Conservation (phyloP, 805 yeast species). For the Hyphopichia homilentoma region DNA sequence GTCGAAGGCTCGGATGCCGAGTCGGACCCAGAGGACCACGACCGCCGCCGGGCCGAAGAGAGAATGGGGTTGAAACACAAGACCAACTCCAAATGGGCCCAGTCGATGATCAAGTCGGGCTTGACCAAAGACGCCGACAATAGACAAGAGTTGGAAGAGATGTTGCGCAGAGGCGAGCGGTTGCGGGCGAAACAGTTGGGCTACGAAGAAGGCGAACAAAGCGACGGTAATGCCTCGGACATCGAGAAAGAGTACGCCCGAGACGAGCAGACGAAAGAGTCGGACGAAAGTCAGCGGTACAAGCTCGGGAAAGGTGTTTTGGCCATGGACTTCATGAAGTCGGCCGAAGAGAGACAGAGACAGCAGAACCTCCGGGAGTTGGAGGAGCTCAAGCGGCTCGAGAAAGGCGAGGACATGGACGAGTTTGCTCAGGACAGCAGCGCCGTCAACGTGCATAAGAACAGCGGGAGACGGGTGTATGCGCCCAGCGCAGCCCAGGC, state of each 20-base stretch:
- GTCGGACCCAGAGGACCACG: conserved; percentile 57
- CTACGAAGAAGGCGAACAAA: conserved; percentile 48
- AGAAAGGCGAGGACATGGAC: conserved; percentile 41
- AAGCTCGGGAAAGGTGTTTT: conserved; percentile 82
- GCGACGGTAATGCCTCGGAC: conserved; percentile 50
- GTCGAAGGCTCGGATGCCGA: conserved; percentile 59
- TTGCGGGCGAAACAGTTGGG: conserved; percentile 73
- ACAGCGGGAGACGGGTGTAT: conserved; percentile 78
- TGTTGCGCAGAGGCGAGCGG: conserved; percentile 83
- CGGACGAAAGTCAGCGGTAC: conserved; percentile 26
- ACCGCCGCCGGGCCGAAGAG: conserved; percentile 77
- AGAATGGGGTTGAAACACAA: conserved; percentile 91
- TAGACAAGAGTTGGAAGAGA: conserved; percentile 89
- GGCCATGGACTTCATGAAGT: conserved; percentile 93
- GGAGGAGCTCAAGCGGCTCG: conserved; percentile 45
- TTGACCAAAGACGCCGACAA: conserved; percentile 81
- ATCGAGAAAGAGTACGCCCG: conserved; percentile 38
- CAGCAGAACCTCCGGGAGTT: conserved; percentile 55
- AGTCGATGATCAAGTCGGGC: conserved; percentile 83
- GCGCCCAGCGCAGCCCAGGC: conserved; percentile 56
- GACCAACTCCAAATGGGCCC: conserved; percentile 87
- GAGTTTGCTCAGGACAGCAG: conserved; percentile 30
- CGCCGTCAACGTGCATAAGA: conserved; percentile 49
- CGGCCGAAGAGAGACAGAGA: conserved; percentile 71
- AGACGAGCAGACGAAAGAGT: conserved; percentile 32